Conservation (phyloP, 805 yeast species). For the Myxozyma monticola region DNA sequence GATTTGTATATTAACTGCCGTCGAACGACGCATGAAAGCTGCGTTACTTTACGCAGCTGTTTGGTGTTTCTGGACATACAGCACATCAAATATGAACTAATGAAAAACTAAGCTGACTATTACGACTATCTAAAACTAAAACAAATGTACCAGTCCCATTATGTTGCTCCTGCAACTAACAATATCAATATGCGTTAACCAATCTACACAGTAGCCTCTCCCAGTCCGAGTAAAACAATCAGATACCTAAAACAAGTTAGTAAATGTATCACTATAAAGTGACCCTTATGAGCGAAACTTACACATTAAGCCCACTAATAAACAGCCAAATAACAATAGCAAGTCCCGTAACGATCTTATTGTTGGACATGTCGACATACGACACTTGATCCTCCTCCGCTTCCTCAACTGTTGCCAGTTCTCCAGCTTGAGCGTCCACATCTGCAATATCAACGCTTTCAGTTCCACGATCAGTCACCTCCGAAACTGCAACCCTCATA, state of each 20-base stretch:
- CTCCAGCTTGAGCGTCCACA: neutral
- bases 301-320: constrained; percentile 67
- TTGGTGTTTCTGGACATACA: too few species aligned
- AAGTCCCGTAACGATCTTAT: constrained; percentile 53
- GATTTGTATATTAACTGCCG: too few species aligned
- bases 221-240: constrained; percentile 50
- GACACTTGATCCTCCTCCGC: neutral
- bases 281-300: constrained; percentile 35
- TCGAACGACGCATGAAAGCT: too few species aligned
- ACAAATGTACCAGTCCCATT: neutral
- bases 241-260: constrained; percentile 33
- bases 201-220: constrained; percentile 37
- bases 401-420: neutral
- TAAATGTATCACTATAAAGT: neutral
- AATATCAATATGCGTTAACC: neutral
- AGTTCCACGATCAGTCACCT: constrained; percentile 11
- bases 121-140: neutral
- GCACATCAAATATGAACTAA: too few species aligned
- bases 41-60: too few species aligned
- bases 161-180: neutral
- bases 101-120: too few species aligned
- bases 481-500: constrained; percentile 48
- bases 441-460: constrained; percentile 5
- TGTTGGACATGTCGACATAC: constrained; percentile 48
- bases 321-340: constrained; percentile 68